Conservation (phyloP, 345 rosid genomes). For the Psidium guajava region DNA sequence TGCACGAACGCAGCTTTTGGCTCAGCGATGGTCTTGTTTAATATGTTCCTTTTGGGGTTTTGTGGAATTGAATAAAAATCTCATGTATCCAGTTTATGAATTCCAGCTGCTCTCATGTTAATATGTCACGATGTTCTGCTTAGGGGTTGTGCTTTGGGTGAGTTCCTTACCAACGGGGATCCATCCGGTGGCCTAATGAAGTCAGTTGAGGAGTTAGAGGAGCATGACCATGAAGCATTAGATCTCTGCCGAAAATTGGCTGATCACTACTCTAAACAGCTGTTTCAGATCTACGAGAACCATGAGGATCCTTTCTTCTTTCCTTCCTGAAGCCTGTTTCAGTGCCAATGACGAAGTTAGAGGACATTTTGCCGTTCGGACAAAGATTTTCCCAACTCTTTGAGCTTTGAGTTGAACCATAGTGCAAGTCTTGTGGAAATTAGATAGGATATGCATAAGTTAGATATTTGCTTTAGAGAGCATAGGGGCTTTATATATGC, state of each 20-base stretch:
- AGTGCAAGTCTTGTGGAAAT: neutral
- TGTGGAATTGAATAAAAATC: neutral
- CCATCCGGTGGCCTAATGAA: slow-evolving; percentile 41
- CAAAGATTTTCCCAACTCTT: neutral
- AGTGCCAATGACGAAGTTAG: neutral
- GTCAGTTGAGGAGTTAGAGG: slow-evolving; percentile 43
- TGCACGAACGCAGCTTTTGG: neutral
- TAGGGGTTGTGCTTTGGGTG: slow-evolving; percentile 49
- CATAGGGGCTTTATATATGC: neutral
- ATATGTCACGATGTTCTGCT: neutral
- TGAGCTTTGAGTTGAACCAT: neutral
- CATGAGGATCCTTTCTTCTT: slow-evolving; percentile 50
- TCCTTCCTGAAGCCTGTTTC: slow-evolving; percentile 1
- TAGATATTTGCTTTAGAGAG: neutral
- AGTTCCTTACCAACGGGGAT: slow-evolving; percentile 49
- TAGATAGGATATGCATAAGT: neutral
- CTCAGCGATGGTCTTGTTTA: neutral
- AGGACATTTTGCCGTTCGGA: neutral
- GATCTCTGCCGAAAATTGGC: slow-evolving; percentile 48
- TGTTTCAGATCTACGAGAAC: slow-evolving; percentile 56
- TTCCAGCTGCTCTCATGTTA: neutral
- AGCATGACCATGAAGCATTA: slow-evolving; percentile 15
- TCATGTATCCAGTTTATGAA: neutral
- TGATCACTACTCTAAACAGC: slow-evolving; percentile 44
- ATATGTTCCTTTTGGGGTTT: neutral